Evolutionary conservation across 2,329 filamentous ascomycete genomes (phyloP).

Genomic region (Fusarium sp.): DNA sequence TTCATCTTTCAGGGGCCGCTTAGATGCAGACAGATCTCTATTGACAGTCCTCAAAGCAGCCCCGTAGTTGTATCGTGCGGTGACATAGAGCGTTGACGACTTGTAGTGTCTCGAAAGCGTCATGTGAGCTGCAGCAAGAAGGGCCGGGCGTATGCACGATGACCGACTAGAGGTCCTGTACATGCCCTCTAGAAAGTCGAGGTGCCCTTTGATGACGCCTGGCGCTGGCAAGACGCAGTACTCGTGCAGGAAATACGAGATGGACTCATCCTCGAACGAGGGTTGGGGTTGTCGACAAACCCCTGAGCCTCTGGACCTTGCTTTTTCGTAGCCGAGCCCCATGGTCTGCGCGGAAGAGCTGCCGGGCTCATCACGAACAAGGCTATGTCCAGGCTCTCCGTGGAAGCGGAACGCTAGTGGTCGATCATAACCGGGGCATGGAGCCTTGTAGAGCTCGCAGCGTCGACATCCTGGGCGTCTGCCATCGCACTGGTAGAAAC

Average conservation of each 20-base stretch:
- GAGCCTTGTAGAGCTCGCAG: slow-evolving; percentile 24
- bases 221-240: slow-evolving; percentile 13
- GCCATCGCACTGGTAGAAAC: slow-evolving; percentile 16
- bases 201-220: slow-evolving; percentile 10
- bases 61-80: slow-evolving; percentile 19
- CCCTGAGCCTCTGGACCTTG: neutral
- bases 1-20: slow-evolving; percentile 15
- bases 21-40: slow-evolving; percentile 17
- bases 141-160: slow-evolving; percentile 24
- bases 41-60: slow-evolving; percentile 19
- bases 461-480: slow-evolving; percentile 25
- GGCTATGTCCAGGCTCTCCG: slow-evolving; percentile 17
- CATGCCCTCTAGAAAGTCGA: slow-evolving; percentile 22
- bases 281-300: slow-evolving; percentile 22
- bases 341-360: neutral
- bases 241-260: slow-evolving; percentile 20
- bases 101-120: slow-evolving; percentile 28
- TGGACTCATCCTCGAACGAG: slow-evolving; percentile 26
- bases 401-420: slow-evolving; percentile 28
- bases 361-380: slow-evolving; percentile 1
- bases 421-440: slow-evolving; percentile 30
- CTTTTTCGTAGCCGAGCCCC: neutral
- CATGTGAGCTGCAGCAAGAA: slow-evolving; percentile 19
- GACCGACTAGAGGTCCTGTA: slow-evolving; percentile 4
- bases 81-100: slow-evolving; percentile 23